phyloP scores from a whole-genome alignment of 805 yeast genomes.

The Spathaspora arborariae region DNA sequence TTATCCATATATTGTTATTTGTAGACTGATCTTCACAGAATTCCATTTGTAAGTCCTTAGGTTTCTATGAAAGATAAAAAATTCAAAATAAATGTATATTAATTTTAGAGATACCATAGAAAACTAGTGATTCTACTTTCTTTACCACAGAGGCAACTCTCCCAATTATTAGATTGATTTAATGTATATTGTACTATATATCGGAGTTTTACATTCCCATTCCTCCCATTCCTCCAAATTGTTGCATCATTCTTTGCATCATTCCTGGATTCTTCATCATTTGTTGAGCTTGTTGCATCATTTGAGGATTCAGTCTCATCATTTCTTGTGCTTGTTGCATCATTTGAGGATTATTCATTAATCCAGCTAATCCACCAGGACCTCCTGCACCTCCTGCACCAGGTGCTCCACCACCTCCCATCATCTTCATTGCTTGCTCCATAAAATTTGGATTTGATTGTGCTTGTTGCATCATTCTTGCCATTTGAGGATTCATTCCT shows the following conservation, averaged over 20 bases:
- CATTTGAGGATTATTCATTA: slow-evolving; percentile 58
- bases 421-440: slow-evolving; percentile 63
- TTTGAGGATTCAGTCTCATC: slow-evolving; percentile 42
- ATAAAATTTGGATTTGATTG: slow-evolving; percentile 48
- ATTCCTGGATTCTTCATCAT: slow-evolving; percentile 44
- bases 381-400: slow-evolving; percentile 22
- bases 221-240: slow-evolving; percentile 69
- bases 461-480: slow-evolving; percentile 54
- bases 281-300: slow-evolving; percentile 46
- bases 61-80: too few relatives aligned
- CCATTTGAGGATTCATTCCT: slow-evolving; percentile 38
- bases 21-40: too few relatives aligned
- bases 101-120: not conserved
- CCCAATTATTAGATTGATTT: too few relatives aligned
- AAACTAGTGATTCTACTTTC: too few relatives aligned
- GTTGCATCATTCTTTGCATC: slow-evolving; percentile 64
- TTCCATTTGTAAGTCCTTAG: too few relatives aligned
- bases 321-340: slow-evolving; percentile 45
- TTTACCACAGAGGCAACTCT: too few relatives aligned
- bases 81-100: too few relatives aligned
- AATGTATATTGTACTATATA: not conserved
- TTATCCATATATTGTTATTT: too few relatives aligned
- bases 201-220: slow-evolving; percentile 10
- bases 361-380: slow-evolving; percentile 39
- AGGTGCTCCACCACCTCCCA: slow-evolving; percentile 53